Percentiles rank a stretch among this genome's conserved stretches.
phyloP scores from a whole-genome alignment of 1,284 basidiomycete genomes.

The Boletus smithii region DNA sequence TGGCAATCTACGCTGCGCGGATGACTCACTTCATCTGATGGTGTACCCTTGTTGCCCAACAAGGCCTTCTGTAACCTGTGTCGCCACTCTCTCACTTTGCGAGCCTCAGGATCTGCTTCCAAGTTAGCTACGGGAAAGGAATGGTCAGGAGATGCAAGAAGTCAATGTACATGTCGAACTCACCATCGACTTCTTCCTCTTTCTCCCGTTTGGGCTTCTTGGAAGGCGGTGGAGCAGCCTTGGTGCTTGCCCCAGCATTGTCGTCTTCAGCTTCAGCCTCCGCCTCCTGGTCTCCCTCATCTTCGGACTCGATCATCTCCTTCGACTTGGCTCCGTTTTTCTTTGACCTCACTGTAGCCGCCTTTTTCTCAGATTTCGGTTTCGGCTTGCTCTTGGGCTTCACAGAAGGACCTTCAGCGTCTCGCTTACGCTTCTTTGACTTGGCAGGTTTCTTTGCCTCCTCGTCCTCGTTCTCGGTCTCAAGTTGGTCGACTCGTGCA shows the following conservation, averaged over 20 bases:
- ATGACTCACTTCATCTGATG: constrained; percentile 45
- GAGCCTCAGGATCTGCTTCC: constrained; percentile 66
- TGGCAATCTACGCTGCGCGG: constrained; percentile 1
- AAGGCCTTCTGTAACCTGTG: constrained; percentile 81
- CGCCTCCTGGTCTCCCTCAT: constrained; percentile 43
- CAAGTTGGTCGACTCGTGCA: constrained; percentile 67
- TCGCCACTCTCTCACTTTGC: constrained; percentile 75
- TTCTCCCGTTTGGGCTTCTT: constrained; percentile 68
- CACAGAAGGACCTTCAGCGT: constrained; percentile 40
- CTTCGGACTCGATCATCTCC: constrained; percentile 70
- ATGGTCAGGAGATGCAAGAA: constrained; percentile 10
- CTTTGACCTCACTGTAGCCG: constrained; percentile 39
- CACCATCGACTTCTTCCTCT: constrained; percentile 56
- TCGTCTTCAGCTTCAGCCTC: constrained; percentile 48
- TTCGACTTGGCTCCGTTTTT: constrained; percentile 64
- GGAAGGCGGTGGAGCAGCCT: constrained; percentile 54
- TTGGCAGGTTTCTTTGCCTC: constrained; percentile 52
- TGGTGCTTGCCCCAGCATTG: constrained; percentile 53
- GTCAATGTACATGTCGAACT: constrained; percentile 35
- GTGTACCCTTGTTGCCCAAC: constrained; percentile 52
- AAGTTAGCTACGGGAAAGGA: constrained; percentile 40
- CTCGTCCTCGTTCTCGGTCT: constrained; percentile 47
- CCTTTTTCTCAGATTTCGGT: constrained; percentile 39
- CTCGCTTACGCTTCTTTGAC: constrained; percentile 61
- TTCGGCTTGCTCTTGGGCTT: constrained; percentile 41